Evolutionary conservation across 1,139 yeast species (phyloP), one percentile per base, ranked within the genome.

Genomic region (Pneumocystis wakefieldiae): DNA sequence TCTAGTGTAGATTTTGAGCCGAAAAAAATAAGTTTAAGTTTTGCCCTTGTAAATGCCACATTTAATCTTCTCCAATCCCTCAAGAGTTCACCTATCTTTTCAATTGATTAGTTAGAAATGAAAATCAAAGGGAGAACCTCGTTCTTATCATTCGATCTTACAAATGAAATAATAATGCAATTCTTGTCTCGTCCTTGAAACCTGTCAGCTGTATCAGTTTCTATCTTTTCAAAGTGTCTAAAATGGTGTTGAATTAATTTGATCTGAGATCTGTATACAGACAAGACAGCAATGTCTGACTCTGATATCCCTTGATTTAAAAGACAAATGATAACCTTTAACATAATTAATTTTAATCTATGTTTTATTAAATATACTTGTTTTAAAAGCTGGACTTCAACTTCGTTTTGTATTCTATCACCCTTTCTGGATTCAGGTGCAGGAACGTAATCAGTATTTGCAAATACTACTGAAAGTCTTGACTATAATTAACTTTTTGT

Each of bases 161-260:
- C 97, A 67, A 92, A 75, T 0, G 97, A 90, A 6, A 94, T 83
- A 1, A 94, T 82, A 15, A 94, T 83, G 69, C 96, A 85, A 62
- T 90, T 94, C 72, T 90, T 92, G 72, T 94, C 99, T 64, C 97
- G 80, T 0, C 98, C 99, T 74, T 94, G 98, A 68, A 87, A 92
- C 68, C 88, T 92, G 73, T 94, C 99, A 0, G 97, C 97, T 0
- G 98, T 94, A 66, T 92, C 76, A 35, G 88, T 80, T 69, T 92
- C 97, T 55, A 92, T 75, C 0, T 77, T 80, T 53, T 72, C 72
- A 19, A 76, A 73, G 1, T 72, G 71, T 0, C 72, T 66, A 57
- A 86, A 75, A 37, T 75, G 73, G 15, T 80, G 76, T 10, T 63
- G 59, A 6, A 69, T 59, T 15, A 68, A 42, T 59, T 77, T 77